These are phyloP conservation scores for Talaromyces sp. DNA, from an alignment of 2,329 filamentous ascomycete genomes.

Conservation along the genomic window DNA sequence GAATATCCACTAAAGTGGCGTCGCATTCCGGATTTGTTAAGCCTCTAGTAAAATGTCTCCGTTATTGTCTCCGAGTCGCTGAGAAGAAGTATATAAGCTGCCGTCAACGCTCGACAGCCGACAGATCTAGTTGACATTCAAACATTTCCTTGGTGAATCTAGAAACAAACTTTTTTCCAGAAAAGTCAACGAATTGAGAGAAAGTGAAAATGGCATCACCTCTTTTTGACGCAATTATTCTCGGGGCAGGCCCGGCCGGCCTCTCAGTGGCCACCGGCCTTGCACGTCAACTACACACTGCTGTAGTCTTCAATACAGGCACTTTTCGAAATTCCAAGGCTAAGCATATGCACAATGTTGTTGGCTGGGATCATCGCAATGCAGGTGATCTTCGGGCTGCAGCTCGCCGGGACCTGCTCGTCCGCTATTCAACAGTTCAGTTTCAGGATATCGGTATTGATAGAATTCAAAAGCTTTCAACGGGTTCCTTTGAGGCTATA, in stretches of 20 bases:
- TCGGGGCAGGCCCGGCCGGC: slow-evolving; percentile 45
- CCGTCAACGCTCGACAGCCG: neutral
- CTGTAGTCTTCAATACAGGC: slow-evolving; percentile 40
- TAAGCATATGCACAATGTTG: slow-evolving; percentile 44
- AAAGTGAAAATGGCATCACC: neutral
- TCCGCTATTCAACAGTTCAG: slow-evolving; percentile 10
- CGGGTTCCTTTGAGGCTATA: slow-evolving; percentile 28
- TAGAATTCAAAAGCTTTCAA: neutral
- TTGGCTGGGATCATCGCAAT: slow-evolving; percentile 31
- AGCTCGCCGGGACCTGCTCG: slow-evolving; percentile 4
- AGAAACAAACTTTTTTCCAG: neutral
- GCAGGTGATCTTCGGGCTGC: slow-evolving; percentile 22
- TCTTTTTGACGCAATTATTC: slow-evolving; percentile 29
- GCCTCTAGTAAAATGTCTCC: neutral
- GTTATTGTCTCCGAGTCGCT: neutral
- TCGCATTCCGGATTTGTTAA: neutral
- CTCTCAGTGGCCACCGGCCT: slow-evolving; percentile 37
- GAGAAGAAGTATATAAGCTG: neutral
- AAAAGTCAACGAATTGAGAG: neutral
- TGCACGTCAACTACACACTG: slow-evolving; percentile 35
- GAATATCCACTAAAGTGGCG: neutral
- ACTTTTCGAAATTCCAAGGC: slow-evolving; percentile 41
- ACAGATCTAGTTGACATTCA: neutral
- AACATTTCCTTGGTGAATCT: neutral
- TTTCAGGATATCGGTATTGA: slow-evolving; percentile 10